Evolutionary conservation across 2,329 filamentous ascomycete genomes (phyloP).

Genomic region (Sporothrix schenckii): DNA sequence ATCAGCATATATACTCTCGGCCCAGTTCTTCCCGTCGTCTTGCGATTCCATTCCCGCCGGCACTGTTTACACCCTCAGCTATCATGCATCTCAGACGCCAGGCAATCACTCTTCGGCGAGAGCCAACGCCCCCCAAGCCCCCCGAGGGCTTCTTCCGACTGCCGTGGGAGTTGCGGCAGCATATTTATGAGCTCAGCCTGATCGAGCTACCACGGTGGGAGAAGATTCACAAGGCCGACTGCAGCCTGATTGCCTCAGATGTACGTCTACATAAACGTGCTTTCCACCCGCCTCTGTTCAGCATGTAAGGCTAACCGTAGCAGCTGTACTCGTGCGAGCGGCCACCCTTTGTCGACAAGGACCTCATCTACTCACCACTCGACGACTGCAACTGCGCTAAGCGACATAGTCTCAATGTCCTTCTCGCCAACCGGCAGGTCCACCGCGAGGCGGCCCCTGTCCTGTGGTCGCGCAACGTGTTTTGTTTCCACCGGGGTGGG

Average conservation of each 20-base stretch:
- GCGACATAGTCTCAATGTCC: constrained; percentile 33
- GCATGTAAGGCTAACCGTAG: neutral
- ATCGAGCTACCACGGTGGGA: constrained; percentile 30
- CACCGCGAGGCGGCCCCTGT: constrained; percentile 34
- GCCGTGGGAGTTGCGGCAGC: constrained; percentile 30
- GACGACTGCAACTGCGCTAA: constrained; percentile 27
- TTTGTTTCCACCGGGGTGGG: constrained; percentile 25
- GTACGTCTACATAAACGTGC: neutral
- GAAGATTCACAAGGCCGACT: constrained; percentile 8
- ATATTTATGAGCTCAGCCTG: constrained; percentile 32
- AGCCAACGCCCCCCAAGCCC: neutral
- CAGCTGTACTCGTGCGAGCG: constrained; percentile 7
- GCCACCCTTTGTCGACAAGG: constrained; percentile 26
- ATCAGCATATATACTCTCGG: neutral
- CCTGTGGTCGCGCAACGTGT: constrained; percentile 35
- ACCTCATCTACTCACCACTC: neutral
- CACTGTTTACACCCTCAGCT: neutral
- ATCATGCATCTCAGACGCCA: neutral
- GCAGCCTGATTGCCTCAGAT: constrained; percentile 11
- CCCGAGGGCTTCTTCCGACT: constrained; percentile 27
- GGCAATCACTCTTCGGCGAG: neutral
- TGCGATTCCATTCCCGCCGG: neutral
- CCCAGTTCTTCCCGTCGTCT: neutral
- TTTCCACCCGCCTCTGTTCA: too few relatives aligned
- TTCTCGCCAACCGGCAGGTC: constrained; percentile 33